phyloP scores from a whole-genome alignment of 192 early-diverging fungal genomes.

The Chytriomyces confervae region DNA sequence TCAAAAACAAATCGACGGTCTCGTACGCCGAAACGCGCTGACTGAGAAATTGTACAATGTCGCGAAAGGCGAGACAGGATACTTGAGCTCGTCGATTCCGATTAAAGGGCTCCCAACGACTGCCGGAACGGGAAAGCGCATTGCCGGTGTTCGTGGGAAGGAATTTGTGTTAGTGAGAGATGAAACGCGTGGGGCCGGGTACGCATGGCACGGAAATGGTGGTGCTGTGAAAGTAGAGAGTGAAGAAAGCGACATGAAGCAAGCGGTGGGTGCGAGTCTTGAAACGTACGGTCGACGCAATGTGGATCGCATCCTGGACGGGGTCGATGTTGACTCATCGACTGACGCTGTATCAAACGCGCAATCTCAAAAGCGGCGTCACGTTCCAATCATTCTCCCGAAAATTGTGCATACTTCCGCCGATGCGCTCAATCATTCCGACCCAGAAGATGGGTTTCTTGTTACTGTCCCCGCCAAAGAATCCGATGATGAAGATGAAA shows the following conservation, averaged over 20 bases:
- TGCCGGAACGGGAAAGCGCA: slow-evolving; percentile 49
- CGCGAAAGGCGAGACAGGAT: slow-evolving; percentile 44
- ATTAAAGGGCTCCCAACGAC: neutral
- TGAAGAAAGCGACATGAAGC: slow-evolving; percentile 30
- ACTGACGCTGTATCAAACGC: no score
- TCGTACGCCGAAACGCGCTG: slow-evolving; percentile 82
- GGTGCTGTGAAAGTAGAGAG: slow-evolving; percentile 50
- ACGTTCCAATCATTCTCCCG: no score
- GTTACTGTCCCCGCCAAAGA: no score
- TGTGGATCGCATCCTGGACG: no score
- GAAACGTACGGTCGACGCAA: neutral
- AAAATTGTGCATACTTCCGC: no score
- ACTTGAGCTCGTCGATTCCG: slow-evolving; percentile 47
- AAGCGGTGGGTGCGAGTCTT: neutral
- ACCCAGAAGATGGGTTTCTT: no score
- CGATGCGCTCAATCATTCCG: no score
- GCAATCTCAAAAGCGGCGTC: no score
- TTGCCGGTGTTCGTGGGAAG: slow-evolving; percentile 81
- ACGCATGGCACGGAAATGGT: slow-evolving; percentile 29
- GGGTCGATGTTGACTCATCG: no score
- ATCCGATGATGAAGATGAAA: no score
- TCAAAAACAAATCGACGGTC: slow-evolving; percentile 82
- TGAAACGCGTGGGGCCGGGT: slow-evolving; percentile 70
- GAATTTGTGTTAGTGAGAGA: slow-evolving; percentile 88
- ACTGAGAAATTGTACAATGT: slow-evolving; percentile 73